Evolutionary conservation across 2,329 filamentous ascomycete genomes (phyloP), one percentile per base, ranked within the genome.

Genomic region (Trichophyton verrucosum): DNA sequence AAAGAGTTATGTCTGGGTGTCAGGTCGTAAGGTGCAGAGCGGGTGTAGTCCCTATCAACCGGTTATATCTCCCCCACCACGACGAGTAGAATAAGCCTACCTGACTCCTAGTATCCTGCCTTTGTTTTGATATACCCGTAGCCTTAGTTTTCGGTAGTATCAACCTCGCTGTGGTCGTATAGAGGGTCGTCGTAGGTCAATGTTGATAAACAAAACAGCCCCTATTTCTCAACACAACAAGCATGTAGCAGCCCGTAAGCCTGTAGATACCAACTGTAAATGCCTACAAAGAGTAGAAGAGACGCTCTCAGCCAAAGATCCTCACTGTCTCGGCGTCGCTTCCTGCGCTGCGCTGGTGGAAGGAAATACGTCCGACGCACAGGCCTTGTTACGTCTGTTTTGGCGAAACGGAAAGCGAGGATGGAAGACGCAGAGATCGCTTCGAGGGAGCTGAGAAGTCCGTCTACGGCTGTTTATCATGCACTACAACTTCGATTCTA

Each of bases 301-400:
- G 5, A 20, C 15, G 24, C 27, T 8, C 27, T 33, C 11, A 33
- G 20, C 46, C 46, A 20, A 7, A 7, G 6, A 27, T 22, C 22
- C 11, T 1, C 1, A 15, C 51, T 36, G 51, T 9, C 27, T 55
- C 51, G 8, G 27, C 51, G 51, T 20, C 27, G 51, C 51, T 55
- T 55, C 51, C 51, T 55, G 51, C 51, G 27, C 51, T 55, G 51
- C 20, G 17, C 33, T 36, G 51, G 51, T 36, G 51, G 51, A 55
- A 55, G 51, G 51, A 55, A 55, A 55, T 27, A 55, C 51, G 51
- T 27, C 38, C 51, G 51, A 36, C 51, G 51, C 51, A 33, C 51
- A 55, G 27, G 51, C 51, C 51, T 8, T 33, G 5, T 30, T 30
- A 33, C 33, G 27, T 27, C 51, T 27, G n/a, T 55, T 55, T 55